Conservation (phyloP, 148 eudicot species). For the Camellia granthamiana region DNA sequence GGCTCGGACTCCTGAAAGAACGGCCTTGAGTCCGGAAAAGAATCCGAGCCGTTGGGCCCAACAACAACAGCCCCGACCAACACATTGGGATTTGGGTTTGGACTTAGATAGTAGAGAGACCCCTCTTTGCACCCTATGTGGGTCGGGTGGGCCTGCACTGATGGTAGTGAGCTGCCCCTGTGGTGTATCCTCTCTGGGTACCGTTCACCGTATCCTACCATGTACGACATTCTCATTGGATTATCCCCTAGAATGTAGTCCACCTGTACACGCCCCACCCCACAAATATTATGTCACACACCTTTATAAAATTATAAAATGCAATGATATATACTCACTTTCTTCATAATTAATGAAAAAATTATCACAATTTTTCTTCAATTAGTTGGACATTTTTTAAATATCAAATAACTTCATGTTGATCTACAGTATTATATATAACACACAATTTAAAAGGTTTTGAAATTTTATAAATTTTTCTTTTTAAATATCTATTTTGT, state of each 20-base stretch:
- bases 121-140: slow-evolving; percentile 81
- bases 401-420: no score
- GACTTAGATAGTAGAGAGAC: slow-evolving; percentile 61
- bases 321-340: no score
- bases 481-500: no score
- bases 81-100: slow-evolving; percentile 79
- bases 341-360: no score
- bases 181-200: slow-evolving; percentile 90
- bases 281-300: neutral
- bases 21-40: slow-evolving; percentile 88
- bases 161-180: slow-evolving; percentile 78
- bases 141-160: slow-evolving; percentile 62
- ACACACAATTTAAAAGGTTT: no score
- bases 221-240: slow-evolving; percentile 84
- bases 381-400: no score
- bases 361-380: no score
- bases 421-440: no score
- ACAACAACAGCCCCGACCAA: slow-evolving; percentile 92
- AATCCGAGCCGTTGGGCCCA: slow-evolving; percentile 79
- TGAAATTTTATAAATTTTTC: no score
- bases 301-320: neutral
- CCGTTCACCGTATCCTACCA: slow-evolving; percentile 89
- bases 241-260: slow-evolving; percentile 94
- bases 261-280: slow-evolving; percentile 41
- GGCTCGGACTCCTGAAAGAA: slow-evolving; percentile 88